These are phyloP conservation scores for Penicillium occitanis DNA, from an alignment of 2,329 filamentous ascomycete genomes.

Conservation along the genomic window DNA sequence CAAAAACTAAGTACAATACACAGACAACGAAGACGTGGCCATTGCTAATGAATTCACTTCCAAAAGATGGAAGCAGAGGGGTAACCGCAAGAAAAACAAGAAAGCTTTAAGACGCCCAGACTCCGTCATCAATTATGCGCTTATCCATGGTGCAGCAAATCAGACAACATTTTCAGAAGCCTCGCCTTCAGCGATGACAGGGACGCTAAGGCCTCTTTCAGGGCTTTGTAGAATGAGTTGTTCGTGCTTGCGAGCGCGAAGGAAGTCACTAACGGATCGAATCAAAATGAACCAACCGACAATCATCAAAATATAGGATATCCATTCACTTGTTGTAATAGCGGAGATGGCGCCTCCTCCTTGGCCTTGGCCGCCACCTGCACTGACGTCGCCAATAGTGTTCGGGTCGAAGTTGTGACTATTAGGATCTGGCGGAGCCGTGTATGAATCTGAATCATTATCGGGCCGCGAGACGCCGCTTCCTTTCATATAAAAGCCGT, in stretches of 20 bases:
- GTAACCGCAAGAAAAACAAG: not conserved
- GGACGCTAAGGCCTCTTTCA: conserved; percentile 78
- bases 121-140: conserved; percentile 15
- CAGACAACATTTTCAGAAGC: conserved; percentile 73
- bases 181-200: conserved; percentile 86
- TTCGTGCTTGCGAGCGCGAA: conserved; percentile 85
- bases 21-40: not conserved
- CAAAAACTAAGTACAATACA: conserved; percentile 15
- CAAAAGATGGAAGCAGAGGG: not conserved
- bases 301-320: conserved; percentile 92
- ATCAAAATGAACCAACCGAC: conserved; percentile 98
- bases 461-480: conserved; percentile 45
- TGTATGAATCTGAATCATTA: conserved; percentile 45
- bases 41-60: not conserved
- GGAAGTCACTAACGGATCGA: conserved; percentile 85
- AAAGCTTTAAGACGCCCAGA: conserved; percentile 19
- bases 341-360: conserved; percentile 48
- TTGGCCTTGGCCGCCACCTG: conserved; percentile 31
- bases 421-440: conserved; percentile 81
- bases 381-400: conserved; percentile 55
- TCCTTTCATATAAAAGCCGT: conserved; percentile 91
- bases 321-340: conserved; percentile 77
- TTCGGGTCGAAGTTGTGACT: conserved; percentile 81
- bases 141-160: conserved; percentile 17
- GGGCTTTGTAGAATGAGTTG: conserved; percentile 90